A percentile compares a stretch with the other conserved stretches of the same genome.
Evolutionary conservation across 345 rosid species (phyloP).

Genomic region (Populus alba): DNA sequence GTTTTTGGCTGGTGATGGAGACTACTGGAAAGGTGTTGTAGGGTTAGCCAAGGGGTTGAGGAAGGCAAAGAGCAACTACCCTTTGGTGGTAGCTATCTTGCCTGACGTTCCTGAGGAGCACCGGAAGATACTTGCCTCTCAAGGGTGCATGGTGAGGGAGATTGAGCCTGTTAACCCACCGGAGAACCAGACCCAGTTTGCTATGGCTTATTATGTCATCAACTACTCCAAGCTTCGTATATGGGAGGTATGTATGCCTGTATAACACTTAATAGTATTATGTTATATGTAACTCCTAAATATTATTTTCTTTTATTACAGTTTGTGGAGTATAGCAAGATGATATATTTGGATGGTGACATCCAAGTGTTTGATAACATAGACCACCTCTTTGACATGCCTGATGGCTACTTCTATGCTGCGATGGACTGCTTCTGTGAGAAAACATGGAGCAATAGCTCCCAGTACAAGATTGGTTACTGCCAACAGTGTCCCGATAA

Average conservation of each 20-base stretch:
- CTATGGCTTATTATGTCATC: conserved; percentile 76
- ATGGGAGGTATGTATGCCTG: conserved; percentile 54
- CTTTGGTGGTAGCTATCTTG: conserved; percentile 72
- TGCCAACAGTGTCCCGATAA: conserved; percentile 77
- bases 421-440: conserved; percentile 84
- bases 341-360: conserved; percentile 78
- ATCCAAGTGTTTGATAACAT: conserved; percentile 75
- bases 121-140: conserved; percentile 49
- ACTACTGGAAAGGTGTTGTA: conserved; percentile 71
- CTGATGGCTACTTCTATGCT: conserved; percentile 64
- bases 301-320: conserved; percentile 40
- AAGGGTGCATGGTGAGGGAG: conserved; percentile 65
- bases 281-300: background rate
- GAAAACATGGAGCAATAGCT: conserved; percentile 66
- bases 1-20: conserved; percentile 73
- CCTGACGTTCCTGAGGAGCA: conserved; percentile 88
- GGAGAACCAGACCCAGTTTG: conserved; percentile 58
- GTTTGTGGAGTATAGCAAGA: conserved; percentile 68
- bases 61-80: conserved; percentile 55
- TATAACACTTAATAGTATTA: background rate
- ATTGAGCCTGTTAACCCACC: conserved; percentile 77
- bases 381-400: conserved; percentile 59
- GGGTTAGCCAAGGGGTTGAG: conserved; percentile 81
- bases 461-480: conserved; percentile 60
- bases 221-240: conserved; percentile 88